Conservation (phyloP, 148 eudicot species). For the Camellia japonica region DNA sequence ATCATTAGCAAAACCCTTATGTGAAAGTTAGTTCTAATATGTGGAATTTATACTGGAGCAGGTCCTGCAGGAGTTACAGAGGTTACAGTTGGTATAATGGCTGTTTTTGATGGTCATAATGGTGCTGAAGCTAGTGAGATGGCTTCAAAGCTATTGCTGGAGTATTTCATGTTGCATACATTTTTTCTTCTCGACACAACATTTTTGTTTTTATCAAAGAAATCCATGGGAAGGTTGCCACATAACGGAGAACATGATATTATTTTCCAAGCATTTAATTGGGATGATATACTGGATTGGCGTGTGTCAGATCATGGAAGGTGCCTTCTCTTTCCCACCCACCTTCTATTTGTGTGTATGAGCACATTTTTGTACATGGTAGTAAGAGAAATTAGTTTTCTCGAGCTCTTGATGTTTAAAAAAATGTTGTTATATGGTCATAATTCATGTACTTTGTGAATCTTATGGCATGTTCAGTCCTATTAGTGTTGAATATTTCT, state of each 20-base stretch:
- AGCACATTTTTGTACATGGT: background rate
- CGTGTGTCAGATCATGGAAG: constrained; percentile 47
- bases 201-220: constrained; percentile 55
- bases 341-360: background rate
- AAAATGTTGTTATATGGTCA: background rate
- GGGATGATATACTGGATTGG: constrained; percentile 36
- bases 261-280: constrained; percentile 31
- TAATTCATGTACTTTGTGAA: background rate
- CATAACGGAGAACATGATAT: constrained; percentile 36
- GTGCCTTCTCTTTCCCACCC: constrained; percentile 27
- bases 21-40: background rate
- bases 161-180: constrained; percentile 82
- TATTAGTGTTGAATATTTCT: constrained; percentile 1
- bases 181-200: constrained; percentile 83
- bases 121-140: constrained; percentile 97
- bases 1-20: background rate
- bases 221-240: constrained; percentile 42
- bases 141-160: constrained; percentile 85
- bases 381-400: background rate
- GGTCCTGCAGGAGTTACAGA: constrained; percentile 70
- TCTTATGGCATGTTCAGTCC: background rate
- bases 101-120: constrained; percentile 96
- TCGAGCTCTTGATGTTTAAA: background rate
- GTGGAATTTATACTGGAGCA: constrained; percentile 31
- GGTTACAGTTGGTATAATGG: constrained; percentile 63